Evolutionary conservation across 83 land plant genomes (phyloP), one percentile per base, ranked within the genome.

Genomic region (Picea abies): DNA sequence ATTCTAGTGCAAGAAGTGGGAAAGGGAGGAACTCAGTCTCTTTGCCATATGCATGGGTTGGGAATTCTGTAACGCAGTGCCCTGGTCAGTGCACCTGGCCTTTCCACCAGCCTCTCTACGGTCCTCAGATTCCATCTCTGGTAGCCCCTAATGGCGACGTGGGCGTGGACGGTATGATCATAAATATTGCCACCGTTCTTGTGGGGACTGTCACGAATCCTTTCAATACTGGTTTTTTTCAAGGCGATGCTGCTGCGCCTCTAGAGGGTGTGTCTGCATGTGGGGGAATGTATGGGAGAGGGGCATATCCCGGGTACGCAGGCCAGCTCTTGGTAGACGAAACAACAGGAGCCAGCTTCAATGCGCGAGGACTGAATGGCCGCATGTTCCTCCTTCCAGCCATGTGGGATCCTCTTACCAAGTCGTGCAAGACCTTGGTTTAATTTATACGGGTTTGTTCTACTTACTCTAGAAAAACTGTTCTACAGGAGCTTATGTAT

Each of bases 31-130:
- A 72, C 35, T 78, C 68, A 12, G 85, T 89, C 2, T 86, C 84
- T 82, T 86, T 83, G 29, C 83, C 86, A 0, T 88, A 82, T 78
- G 60, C 76, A 25, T 89, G 91, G 91, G 89, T 89, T 10, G 91
- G 91, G 14, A 86, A 89, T 87, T 84, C 91, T 7, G 84, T 22
- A 72, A 78, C 82, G 8, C 89, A 87, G 77, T 90, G 91, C 68
- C 89, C 91, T 14, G 91, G 91, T 4, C 82, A 87, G 20, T 90
- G 91, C 87, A 89, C 91, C 19, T 90, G 91, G 91, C 91, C 90
- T 0, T 89, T 89, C 84, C 87, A 85, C 82, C 84, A 81, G 77
- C 87, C 91, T 29, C 65, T 84, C 76, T 82, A 83, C 81, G 89
- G 91, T 35, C 87, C 91, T 49, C 86, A 87, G 64, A 70, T 82